A percentile compares a stretch with the other conserved stretches of the same genome.
Conservation (phyloP, 371 early-diverging fungal genomes). For the Dichotomocladium elegans region DNA sequence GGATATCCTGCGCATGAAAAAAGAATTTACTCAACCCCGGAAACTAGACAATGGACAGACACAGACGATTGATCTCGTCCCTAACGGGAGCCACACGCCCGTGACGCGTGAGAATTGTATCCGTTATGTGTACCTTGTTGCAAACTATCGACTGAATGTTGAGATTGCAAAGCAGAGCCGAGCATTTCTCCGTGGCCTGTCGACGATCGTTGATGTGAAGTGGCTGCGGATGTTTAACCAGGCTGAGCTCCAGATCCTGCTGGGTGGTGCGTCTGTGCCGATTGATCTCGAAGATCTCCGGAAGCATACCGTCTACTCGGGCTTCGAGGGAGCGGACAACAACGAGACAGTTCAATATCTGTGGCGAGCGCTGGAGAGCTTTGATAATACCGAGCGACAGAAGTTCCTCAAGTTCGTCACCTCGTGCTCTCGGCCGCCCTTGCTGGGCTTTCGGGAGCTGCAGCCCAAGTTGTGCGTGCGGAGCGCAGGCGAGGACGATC, state of each 20-base stretch:
- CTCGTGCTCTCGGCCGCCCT: conserved; percentile 86
- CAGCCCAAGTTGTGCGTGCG: conserved; percentile 75
- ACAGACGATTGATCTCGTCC: conserved; percentile 69
- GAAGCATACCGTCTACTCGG: conserved; percentile 80
- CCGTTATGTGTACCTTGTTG: conserved; percentile 76
- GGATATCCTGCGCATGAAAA: neutral
- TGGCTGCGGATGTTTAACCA: conserved; percentile 86
- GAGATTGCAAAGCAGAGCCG: conserved; percentile 81
- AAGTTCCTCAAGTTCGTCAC: conserved; percentile 89
- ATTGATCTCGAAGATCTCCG: conserved; percentile 79
- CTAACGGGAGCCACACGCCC: conserved; percentile 66
- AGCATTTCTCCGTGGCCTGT: conserved; percentile 83
- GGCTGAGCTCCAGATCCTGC: conserved; percentile 85
- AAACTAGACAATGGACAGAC: conserved; percentile 46
- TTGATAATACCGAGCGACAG: conserved; percentile 63
- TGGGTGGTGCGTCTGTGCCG: conserved; percentile 75
- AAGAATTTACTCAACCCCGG: neutral
- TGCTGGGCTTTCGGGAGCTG: conserved; percentile 87
- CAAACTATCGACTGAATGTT: conserved; percentile 74
- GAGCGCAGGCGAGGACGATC: conserved; percentile 57
- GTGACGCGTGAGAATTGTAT: conserved; percentile 85
- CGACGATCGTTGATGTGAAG: conserved; percentile 67
- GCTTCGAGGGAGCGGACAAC: conserved; percentile 61
- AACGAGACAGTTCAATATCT: conserved; percentile 76
- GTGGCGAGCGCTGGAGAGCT: conserved; percentile 75